Percentiles rank a stretch among this genome's conserved stretches.
Conservation (phyloP, 2,329 filamentous ascomycete species). For the Fonsecaea erecta region DNA sequence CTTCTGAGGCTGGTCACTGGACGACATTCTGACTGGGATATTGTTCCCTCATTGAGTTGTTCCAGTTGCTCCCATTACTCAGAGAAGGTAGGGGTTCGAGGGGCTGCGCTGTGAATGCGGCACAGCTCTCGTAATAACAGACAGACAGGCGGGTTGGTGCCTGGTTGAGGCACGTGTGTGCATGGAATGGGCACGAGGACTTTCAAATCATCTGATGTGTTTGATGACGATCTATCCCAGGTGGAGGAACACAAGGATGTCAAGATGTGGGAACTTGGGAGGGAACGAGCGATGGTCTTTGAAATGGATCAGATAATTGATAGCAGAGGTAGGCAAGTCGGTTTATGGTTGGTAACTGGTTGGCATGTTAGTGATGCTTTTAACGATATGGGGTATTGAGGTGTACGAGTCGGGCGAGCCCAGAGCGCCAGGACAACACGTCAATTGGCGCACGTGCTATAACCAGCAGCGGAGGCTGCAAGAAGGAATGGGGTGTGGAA, state of each 20-base stretch:
- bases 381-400: slow-evolving; percentile 11
- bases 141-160: slow-evolving; percentile 13
- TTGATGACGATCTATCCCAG: slow-evolving; percentile 5
- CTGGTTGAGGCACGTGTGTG: slow-evolving; percentile 15
- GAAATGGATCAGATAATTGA: slow-evolving; percentile 2
- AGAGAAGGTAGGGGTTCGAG: background rate
- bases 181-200: slow-evolving; percentile 20
- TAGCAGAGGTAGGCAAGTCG: slow-evolving; percentile 12
- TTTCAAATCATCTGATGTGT: slow-evolving; percentile 26
- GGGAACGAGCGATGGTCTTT: slow-evolving; percentile 1
- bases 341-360: slow-evolving; percentile 2
- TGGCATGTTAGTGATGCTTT: background rate
- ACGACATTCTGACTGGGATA: slow-evolving; percentile 21
- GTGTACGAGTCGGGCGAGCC: slow-evolving; percentile 6
- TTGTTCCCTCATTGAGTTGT: background rate
- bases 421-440: slow-evolving; percentile 20
- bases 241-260: slow-evolving; percentile 2
- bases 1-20: slow-evolving; percentile 19
- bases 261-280: background rate
- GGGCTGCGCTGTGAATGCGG: background rate
- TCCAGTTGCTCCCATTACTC: background rate
- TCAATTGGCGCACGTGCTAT: slow-evolving; percentile 28
- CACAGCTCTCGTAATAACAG: slow-evolving; percentile 1
- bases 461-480: background rate
- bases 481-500: slow-evolving; percentile 7